Base-by-base conservation (phyloP, 2,329 filamentous ascomycete species). In the Albifimbria verrucaria region DNA sequence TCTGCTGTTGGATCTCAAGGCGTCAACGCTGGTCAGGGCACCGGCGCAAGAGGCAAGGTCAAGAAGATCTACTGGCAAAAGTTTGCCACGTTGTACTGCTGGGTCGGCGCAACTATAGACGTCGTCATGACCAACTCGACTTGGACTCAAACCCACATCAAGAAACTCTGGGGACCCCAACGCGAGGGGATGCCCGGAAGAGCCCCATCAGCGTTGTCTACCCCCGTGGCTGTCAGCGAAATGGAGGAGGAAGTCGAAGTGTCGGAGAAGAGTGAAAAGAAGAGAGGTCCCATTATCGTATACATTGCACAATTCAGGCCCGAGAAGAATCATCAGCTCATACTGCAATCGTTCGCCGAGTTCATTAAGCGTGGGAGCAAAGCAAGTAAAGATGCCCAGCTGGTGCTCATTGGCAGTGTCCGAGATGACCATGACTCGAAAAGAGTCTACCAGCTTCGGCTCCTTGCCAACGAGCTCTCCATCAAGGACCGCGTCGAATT, bases 281-380 rank as follows among this genome's bases (percentile, higher is more conserved):
- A 76, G 49, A 85, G 94, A 32, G 80, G 90, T 58, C 86, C 85
- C 42, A 81, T 85, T 41, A 73, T 99, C 15, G 78, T 99, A 18
- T 99, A 96, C 73, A 96, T 99, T 62, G 94, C 93, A 2, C 94
- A 99, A 69, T 99, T 99, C 70, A 88, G 94, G 0, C 93, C 94
- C 0, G 94, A 99, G 71, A 99, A 99, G 78, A 96, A 97, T 69
- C 94, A 99, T 73, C 79, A 87, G 36, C 82, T 96, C 22, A 88
- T 99, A 51, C 76, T 99, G 42, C 83, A 89, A 61, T 86, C 94
- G 0, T 99, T 97, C 65, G 84, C 91, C 26, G 76, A 85, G 50
- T 93, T 96, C 64, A 72, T 90, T 56, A 82, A 83, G 62, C 76
- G 76, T 0, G 65, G 63, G 41, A 77, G 75, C 7, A 67, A 75